These are phyloP conservation scores for Chloris gayana DNA, from an alignment of 176 grass and related monocot species.

Conservation along the genomic window DNA sequence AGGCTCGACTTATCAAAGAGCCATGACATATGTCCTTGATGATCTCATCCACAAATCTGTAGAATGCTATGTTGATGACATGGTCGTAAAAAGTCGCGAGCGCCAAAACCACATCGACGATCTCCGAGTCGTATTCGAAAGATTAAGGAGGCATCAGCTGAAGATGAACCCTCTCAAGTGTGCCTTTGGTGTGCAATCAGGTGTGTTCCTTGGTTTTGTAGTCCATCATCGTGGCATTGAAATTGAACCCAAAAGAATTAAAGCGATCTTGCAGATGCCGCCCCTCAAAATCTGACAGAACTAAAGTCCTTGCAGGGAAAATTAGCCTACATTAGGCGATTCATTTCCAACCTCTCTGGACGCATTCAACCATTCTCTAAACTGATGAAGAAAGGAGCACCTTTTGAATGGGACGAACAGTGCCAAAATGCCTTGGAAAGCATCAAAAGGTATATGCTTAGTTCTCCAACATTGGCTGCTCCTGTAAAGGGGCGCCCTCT, in stretches of 20 bases:
- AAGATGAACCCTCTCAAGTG: conserved; percentile 15
- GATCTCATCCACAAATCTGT: background rate
- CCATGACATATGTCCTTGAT: background rate
- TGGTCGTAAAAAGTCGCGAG: background rate
- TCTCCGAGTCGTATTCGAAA: background rate
- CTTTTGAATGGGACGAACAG: background rate
- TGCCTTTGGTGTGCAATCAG: background rate
- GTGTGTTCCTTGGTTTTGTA: background rate
- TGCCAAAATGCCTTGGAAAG: no score
- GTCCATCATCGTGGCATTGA: background rate
- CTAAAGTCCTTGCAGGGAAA: background rate
- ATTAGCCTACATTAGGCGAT: background rate
- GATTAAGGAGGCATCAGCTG: background rate
- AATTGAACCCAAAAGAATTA: background rate
- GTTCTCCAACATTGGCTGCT: no score
- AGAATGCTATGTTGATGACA: background rate
- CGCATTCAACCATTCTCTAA: background rate
- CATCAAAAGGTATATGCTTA: no score
- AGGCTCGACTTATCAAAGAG: background rate
- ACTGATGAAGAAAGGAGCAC: background rate
- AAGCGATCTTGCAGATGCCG: background rate
- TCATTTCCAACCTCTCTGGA: background rate
- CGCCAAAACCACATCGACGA: background rate
- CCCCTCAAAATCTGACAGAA: background rate
- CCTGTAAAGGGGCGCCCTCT: no score